Base-by-base conservation (phyloP, 129 eudicot species). In the Ambrosia trifida region DNA sequence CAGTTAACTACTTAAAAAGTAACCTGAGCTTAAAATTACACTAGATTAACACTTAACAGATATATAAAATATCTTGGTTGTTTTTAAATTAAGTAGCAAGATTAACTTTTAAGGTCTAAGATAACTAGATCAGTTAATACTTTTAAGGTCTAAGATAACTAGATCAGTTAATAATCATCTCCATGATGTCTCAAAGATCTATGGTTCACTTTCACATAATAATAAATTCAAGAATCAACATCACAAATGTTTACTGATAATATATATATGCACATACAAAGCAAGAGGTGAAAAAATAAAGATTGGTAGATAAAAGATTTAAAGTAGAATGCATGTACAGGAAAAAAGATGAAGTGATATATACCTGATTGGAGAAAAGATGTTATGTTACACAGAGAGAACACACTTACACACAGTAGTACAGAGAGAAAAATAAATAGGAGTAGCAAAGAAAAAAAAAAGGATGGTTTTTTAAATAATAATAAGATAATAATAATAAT, bases 301-400 rank as follows among this genome's bases (percentile, higher is more conserved):
- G 38, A 68, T 46, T 2, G 30, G 35, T 31, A 18, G 16, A 66
- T n/a, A n/a, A n/a, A n/a, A n/a, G n/a, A n/a, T n/a, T 11, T 3
- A 30, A 20, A 69, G 49, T 17, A 59, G 7, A 31, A 51, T 62
- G 72, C 33, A 70, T 62, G 52, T 11, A 16, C 14, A 24, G 49
- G 30, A 72, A 53, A 31, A 19, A 12, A 5, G 4, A 46, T 19
- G 74, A 76, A 66, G 41, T 43, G 73, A 40, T 60, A 31, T 61
- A 17, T 68, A 68, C 80, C 75, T 77, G 56, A 69, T 61, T 38
- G 57, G 40, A 50, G 68, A 61, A 76, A 63, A 60, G 64, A 10
- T 24, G 28, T 24, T 24, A 24, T 24, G 28, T 24, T 1, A 24
- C 28, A 24, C 28, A 24, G 28, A 60, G 28, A 63, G 9, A 52